These are phyloP conservation scores for Eleusine coracana DNA, from an alignment of 176 grass and related monocot genomes.

Conservation along the genomic window DNA sequence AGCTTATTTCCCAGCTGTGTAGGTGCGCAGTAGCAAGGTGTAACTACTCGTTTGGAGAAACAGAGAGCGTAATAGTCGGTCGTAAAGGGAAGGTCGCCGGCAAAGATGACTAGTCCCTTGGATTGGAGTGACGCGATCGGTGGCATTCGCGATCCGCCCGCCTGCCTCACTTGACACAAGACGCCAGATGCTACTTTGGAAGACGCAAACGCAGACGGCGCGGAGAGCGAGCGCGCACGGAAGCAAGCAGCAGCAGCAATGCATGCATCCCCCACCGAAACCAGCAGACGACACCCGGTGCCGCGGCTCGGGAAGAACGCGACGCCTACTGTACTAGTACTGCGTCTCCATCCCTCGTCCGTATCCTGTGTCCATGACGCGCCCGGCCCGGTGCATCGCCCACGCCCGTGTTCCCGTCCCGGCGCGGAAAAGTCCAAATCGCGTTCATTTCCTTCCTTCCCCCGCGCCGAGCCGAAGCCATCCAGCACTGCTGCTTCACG, in stretches of 20 bases:
- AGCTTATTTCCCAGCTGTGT: neutral
- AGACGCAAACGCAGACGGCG: neutral
- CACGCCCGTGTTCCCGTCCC: no score
- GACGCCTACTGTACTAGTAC: neutral
- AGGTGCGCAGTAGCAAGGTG: neutral
- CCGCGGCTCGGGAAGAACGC: neutral
- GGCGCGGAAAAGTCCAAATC: neutral
- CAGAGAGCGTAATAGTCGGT: neutral
- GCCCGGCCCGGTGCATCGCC: no score
- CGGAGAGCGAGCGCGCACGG: no score
- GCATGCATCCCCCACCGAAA: neutral
- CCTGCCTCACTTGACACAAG: neutral
- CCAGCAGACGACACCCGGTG: neutral
- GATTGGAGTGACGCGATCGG: neutral
- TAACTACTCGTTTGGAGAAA: neutral
- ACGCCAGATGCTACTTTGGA: neutral
- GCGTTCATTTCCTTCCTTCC: no score
- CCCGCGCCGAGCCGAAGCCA: no score
- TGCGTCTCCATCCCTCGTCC: no score
- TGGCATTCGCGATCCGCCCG: neutral
- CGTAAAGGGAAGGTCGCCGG: neutral
- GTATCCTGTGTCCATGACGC: neutral
- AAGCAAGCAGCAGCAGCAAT: no score
- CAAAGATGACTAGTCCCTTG: neutral
- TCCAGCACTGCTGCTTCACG: no score